Conservation (phyloP, 1,284 basidiomycete genomes). For the Ustilago cynodontis region DNA sequence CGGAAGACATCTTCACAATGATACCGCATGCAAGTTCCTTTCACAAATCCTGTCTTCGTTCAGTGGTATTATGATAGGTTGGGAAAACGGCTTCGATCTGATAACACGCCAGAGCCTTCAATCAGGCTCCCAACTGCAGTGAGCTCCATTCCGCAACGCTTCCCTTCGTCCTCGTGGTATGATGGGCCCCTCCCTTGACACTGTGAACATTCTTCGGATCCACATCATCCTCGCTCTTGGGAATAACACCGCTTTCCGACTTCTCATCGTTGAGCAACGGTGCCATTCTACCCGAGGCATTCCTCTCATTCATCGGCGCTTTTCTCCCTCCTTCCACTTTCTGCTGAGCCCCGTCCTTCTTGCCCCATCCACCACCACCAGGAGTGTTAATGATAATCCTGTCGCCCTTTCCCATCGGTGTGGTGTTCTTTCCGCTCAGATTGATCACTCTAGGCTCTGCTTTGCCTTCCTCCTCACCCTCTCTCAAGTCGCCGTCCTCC, state of each 20-base stretch:
- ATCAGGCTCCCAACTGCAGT: constrained; percentile 53
- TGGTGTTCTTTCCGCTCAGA: constrained; percentile 87
- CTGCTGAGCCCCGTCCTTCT: constrained; percentile 5
- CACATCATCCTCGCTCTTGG: constrained; percentile 17
- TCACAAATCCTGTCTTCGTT: background rate
- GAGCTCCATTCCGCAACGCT: constrained; percentile 60
- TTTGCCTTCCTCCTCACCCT: constrained; percentile 54
- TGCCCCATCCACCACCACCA: constrained; percentile 91
- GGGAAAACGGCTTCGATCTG: too few species aligned
- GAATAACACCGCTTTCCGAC: constrained; percentile 35
- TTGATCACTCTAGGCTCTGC: constrained; percentile 78
- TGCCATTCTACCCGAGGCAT: constrained; percentile 48
- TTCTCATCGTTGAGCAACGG: constrained; percentile 40
- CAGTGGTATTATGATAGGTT: background rate
- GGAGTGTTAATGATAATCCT: constrained; percentile 86
- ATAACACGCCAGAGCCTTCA: background rate
- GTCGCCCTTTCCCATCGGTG: constrained; percentile 88
- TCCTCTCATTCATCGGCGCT: constrained; percentile 42
- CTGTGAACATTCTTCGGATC: constrained; percentile 25
- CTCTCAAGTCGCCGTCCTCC: constrained; percentile 77
- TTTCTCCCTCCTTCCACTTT: constrained; percentile 9
- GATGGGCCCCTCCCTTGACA: constrained; percentile 20
- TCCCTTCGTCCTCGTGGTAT: constrained; percentile 47
- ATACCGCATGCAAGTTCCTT: too few species aligned
- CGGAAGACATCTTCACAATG: background rate